Percentiles rank a stretch among this genome's conserved stretches.
Conservation (phyloP, 2,329 filamentous ascomycete species). For the Hypoxylon sp. region DNA sequence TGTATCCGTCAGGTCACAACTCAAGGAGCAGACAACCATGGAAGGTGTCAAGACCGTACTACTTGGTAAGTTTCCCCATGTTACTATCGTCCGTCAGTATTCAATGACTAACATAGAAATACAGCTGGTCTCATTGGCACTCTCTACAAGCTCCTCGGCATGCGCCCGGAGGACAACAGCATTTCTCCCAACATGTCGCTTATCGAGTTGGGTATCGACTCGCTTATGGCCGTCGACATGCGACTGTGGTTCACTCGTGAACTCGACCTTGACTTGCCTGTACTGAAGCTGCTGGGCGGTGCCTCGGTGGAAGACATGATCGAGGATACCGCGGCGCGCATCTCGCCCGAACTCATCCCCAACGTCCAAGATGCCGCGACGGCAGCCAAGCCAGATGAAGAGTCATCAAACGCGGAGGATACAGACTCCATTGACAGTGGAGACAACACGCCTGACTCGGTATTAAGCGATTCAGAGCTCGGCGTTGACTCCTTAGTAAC, state of each 20-base stretch:
- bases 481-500: slow-evolving; percentile 17
- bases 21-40: slow-evolving; percentile 25
- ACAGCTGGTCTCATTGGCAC: slow-evolving; percentile 28
- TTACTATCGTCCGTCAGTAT: not conserved
- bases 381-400: slow-evolving; percentile 9
- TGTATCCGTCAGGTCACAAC: slow-evolving; percentile 19
- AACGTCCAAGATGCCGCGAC: slow-evolving; percentile 12
- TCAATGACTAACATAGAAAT: not conserved
- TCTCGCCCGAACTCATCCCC: slow-evolving; percentile 21
- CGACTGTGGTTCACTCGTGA: slow-evolving; percentile 24
- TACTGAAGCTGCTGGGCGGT: slow-evolving; percentile 23
- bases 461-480: slow-evolving; percentile 17
- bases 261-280: slow-evolving; percentile 22
- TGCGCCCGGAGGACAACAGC: slow-evolving; percentile 20
- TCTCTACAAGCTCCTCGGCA: slow-evolving; percentile 20
- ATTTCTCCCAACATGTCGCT: slow-evolving; percentile 23
- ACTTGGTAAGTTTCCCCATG: slow-evolving; percentile 15
- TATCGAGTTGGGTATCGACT: slow-evolving; percentile 25
- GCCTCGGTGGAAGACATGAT: slow-evolving; percentile 30
- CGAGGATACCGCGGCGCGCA: slow-evolving; percentile 20
- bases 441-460: slow-evolving; percentile 15
- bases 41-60: slow-evolving; percentile 28
- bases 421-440: slow-evolving; percentile 17
- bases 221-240: slow-evolving; percentile 24
- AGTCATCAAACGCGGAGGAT: slow-evolving; percentile 6